Evolutionary conservation across 768 basidiomycete genomes (phyloP), one percentile per base, ranked within the genome.

Genomic region (Pholiota conissans): DNA sequence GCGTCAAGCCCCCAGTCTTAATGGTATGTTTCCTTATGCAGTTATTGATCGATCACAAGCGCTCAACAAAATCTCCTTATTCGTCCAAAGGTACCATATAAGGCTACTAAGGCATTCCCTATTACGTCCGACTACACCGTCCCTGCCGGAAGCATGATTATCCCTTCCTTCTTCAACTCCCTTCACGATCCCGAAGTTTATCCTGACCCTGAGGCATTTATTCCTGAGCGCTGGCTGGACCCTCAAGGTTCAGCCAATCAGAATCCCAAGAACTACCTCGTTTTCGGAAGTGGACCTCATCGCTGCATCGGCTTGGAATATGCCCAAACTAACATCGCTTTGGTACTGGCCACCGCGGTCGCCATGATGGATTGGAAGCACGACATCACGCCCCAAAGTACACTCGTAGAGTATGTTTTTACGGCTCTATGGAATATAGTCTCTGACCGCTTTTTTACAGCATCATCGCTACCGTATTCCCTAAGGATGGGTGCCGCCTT

Each of bases 381-480:
- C 71, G 83, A 89, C 48, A 47, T 81, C n/a, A 98, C 97, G 0
- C 82, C 84, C 1, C 71, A 84, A 57, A 93, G 90, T 62, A 80
- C 91, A 18, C 80, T 92, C 74, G 86, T 96, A 64, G 84, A 91
- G 89, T 93, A 68, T 67, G 91, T 86, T 16, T 52, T 30, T 40
- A 1, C 35, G 46, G 55, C 16, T 49, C 9, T 52, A 9, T 58
- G 26, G n/a, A 34, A 39, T 29, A 30, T 13, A 2, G 11, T 32
- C 57, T 9, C 52, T 60, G 16, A 61, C 20, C 22, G 29, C 20
- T n/a, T 59, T 32, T 13, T 64, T 61, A 3, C 56, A 93, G 91
- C 49, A 93, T 98, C 61, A 93, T 98, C 63, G 92, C 95, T n/a
- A 97, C 94, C 20, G 74, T 98, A 40, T 99, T 99, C 85, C 97